Percentiles rank a stretch among this genome's conserved stretches.
These are phyloP conservation scores for Xylaria sp. DNA, from an alignment of 2,329 filamentous ascomycete species.

Conservation along the genomic window DNA sequence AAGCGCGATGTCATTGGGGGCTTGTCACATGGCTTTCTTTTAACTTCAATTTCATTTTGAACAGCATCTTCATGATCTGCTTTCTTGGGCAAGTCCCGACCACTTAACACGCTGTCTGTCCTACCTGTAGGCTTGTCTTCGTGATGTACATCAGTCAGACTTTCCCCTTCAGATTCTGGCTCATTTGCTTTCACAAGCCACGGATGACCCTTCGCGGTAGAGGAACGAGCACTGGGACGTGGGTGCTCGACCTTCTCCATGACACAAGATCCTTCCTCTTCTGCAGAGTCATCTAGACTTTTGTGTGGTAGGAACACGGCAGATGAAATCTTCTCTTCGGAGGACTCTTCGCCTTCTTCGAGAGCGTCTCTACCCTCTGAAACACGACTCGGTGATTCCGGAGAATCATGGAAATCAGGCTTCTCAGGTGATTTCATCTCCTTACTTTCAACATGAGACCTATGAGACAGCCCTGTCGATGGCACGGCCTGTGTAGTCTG, in stretches of 20 bases:
- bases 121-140: conserved; percentile 26
- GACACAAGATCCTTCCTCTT: conserved; percentile 28
- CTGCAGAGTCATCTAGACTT: conserved; percentile 40
- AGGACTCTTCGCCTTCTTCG: conserved; percentile 57
- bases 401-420: conserved; percentile 25
- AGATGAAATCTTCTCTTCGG: conserved; percentile 82
- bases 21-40: conserved; percentile 31
- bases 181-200: conserved; percentile 58
- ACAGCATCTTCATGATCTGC: conserved; percentile 37
- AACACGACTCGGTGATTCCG: conserved; percentile 36
- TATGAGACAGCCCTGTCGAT: conserved; percentile 5
- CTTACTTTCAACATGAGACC: conserved; percentile 10
- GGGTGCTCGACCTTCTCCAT: conserved; percentile 26
- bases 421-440: conserved; percentile 12
- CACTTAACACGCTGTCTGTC: conserved; percentile 22
- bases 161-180: conserved; percentile 35
- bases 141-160: conserved; percentile 34
- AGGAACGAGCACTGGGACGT: conserved; percentile 30
- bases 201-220: conserved; percentile 37
- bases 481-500: conserved; percentile 10
- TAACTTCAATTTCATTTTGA: conserved; percentile 40
- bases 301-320: conserved; percentile 78
- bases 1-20: conserved; percentile 34
- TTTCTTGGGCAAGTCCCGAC: conserved; percentile 33
- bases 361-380: conserved; percentile 36